Percentiles rank a stretch among this genome's conserved stretches.
Evolutionary conservation across 495 filamentous ascomycete species (phyloP).

Genomic region (Penicillium daleae): DNA sequence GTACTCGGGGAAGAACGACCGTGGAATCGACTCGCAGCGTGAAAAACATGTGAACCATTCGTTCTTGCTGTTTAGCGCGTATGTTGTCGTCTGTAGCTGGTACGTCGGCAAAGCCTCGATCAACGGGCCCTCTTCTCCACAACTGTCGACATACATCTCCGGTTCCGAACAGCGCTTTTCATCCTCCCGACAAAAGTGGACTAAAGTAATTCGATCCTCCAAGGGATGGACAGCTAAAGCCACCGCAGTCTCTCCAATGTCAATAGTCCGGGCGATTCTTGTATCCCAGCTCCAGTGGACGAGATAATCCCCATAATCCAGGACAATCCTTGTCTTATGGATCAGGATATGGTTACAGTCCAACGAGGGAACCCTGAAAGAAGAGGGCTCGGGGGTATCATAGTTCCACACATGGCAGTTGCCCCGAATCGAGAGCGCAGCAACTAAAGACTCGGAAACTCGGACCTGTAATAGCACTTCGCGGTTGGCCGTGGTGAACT

Average conservation of each 20-base stretch:
- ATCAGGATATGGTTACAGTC: slow-evolving; percentile 19
- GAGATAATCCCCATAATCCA: slow-evolving; percentile 20
- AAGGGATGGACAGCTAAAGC: slow-evolving; percentile 4
- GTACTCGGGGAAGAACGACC: neutral
- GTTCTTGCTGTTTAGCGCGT: neutral
- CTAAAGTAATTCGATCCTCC: slow-evolving; percentile 16
- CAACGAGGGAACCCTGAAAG: slow-evolving; percentile 12
- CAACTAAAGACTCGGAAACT: slow-evolving; percentile 30
- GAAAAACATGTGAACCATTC: neutral
- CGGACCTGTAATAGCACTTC: slow-evolving; percentile 27
- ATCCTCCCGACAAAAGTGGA: neutral
- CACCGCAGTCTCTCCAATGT: neutral
- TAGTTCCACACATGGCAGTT: slow-evolving; percentile 39
- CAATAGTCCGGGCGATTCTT: slow-evolving; percentile 20
- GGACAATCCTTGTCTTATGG: slow-evolving; percentile 22
- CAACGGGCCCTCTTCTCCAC: too few relatives aligned
- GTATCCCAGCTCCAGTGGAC: slow-evolving; percentile 33
- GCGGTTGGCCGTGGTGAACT: slow-evolving; percentile 36
- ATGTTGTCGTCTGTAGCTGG: slow-evolving; percentile 9
- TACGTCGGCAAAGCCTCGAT: neutral
- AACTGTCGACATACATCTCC: too few relatives aligned
- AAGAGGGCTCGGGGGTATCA: slow-evolving; percentile 16
- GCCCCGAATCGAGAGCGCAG: slow-evolving; percentile 30
- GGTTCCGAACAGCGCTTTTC: neutral
- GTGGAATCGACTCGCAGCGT: neutral